These are phyloP conservation scores for Ceratobasidium sp. DNA, from an alignment of 1,284 basidiomycete genomes.

Conservation along the genomic window DNA sequence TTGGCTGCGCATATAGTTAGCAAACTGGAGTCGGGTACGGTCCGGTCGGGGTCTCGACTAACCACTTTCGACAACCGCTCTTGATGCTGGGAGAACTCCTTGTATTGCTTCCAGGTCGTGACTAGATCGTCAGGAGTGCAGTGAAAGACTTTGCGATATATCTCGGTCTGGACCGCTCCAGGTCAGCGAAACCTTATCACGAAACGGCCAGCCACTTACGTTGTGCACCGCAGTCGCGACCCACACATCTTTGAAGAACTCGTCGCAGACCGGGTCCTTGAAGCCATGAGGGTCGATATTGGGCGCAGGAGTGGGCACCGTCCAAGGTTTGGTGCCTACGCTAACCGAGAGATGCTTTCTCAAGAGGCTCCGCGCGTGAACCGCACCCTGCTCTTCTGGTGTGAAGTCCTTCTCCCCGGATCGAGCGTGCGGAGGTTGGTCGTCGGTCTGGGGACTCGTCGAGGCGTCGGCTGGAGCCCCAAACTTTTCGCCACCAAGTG, in stretches of 20 bases:
- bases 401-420: conserved; percentile 58
- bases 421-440: conserved; percentile 57
- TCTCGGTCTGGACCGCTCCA: conserved; percentile 72
- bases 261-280: conserved; percentile 83
- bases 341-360: conserved; percentile 65
- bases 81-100: conserved; percentile 77
- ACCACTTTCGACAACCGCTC: conserved; percentile 76
- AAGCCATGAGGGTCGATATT: conserved; percentile 78
- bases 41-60: conserved; percentile 47
- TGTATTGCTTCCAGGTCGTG: conserved; percentile 94
- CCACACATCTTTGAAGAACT: conserved; percentile 91
- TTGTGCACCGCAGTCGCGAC: conserved; percentile 82
- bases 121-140: conserved; percentile 89
- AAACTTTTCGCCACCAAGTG: conserved; percentile 50
- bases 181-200: conserved; percentile 35
- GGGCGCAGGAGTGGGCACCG: conserved; percentile 70
- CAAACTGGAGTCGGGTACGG: not conserved
- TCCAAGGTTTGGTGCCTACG: conserved; percentile 62
- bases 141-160: conserved; percentile 92
- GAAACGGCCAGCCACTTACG: conserved; percentile 58
- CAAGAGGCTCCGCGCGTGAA: conserved; percentile 59
- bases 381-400: conserved; percentile 62
- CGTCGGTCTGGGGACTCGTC: conserved; percentile 55
- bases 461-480: conserved; percentile 64
- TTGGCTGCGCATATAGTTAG: conserved; percentile 53